These are phyloP conservation scores for Kwoniella sp. DNA, from an alignment of 768 basidiomycete genomes.

Conservation along the genomic window DNA sequence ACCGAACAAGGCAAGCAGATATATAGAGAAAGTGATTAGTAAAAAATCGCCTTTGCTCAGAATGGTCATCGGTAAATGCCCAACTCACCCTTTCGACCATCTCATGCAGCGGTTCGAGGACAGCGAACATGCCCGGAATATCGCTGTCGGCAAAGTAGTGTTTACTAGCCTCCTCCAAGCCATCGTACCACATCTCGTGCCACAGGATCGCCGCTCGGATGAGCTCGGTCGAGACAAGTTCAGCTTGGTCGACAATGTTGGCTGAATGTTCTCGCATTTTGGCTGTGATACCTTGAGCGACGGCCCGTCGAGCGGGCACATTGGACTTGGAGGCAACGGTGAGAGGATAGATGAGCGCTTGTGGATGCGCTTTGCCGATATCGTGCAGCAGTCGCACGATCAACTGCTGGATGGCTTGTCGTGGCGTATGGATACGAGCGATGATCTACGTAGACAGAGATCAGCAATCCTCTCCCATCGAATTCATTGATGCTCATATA, in stretches of 20 bases:
- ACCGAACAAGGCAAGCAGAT: conserved; percentile 2
- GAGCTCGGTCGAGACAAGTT: conserved; percentile 86
- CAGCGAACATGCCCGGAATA: conserved; percentile 93
- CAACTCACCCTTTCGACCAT: conserved; percentile 75
- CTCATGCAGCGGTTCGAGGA: conserved; percentile 87
- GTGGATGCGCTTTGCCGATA: conserved; percentile 94
- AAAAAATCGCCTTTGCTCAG: neutral
- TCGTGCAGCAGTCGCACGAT: conserved; percentile 86
- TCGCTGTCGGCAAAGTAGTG: conserved; percentile 97
- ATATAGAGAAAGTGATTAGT: neutral
- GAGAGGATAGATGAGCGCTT: conserved; percentile 88
- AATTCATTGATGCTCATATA: neutral
- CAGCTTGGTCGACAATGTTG: conserved; percentile 83
- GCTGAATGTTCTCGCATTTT: conserved; percentile 91
- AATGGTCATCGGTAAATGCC: neutral
- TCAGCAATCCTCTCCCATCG: neutral
- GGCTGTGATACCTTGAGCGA: conserved; percentile 84
- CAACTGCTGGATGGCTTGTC: conserved; percentile 78
- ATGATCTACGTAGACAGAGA: conserved; percentile 69
- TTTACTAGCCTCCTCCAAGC: conserved; percentile 93
- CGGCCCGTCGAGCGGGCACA: conserved; percentile 74
- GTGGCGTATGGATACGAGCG: conserved; percentile 95
- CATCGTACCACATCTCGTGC: conserved; percentile 99
- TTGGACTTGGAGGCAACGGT: conserved; percentile 97
- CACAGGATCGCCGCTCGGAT: conserved; percentile 97